Evolutionary conservation across 441 rosid genomes (phyloP).

Genomic region (Macaranga tanarius): DNA sequence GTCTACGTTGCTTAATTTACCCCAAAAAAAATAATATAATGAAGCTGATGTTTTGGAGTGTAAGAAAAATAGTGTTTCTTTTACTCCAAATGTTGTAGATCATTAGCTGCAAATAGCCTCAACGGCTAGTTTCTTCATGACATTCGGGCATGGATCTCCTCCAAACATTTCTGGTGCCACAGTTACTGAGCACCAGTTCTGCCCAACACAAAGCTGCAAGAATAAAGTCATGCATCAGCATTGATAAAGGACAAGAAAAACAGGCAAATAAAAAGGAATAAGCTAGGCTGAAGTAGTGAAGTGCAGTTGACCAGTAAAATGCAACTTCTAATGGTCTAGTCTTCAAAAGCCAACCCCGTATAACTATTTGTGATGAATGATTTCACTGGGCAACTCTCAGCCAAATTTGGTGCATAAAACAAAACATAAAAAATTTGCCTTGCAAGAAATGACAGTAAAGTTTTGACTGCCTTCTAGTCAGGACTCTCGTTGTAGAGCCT

Average conservation of each 20-base stretch:
- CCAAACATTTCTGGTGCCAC: constrained; percentile 94
- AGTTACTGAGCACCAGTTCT: constrained; percentile 80
- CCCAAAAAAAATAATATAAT: constrained; percentile 28
- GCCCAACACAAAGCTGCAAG: constrained; percentile 87
- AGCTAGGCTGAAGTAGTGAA: neutral
- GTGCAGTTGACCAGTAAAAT: neutral
- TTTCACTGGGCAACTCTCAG: neutral
- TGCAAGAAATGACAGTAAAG: neutral
- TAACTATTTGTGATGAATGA: neutral
- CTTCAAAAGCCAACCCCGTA: neutral
- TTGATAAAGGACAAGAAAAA: neutral
- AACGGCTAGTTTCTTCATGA: constrained; percentile 91
- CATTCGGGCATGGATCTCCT: constrained; percentile 82
- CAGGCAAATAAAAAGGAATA: neutral
- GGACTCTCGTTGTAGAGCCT: too few relatives aligned
- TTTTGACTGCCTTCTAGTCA: neutral
- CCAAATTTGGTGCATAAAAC: neutral
- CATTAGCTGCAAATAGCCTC: constrained; percentile 81
- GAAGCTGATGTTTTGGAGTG: constrained; percentile 19
- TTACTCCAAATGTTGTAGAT: constrained; percentile 4
- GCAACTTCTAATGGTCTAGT: neutral
- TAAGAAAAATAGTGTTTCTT: constrained; percentile 23
- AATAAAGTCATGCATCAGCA: constrained; percentile 5
- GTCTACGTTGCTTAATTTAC: constrained; percentile 29
- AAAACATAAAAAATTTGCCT: neutral